Evolutionary conservation across 1,284 basidiomycete genomes (phyloP).

Genomic region (Gomphus bonarii): DNA sequence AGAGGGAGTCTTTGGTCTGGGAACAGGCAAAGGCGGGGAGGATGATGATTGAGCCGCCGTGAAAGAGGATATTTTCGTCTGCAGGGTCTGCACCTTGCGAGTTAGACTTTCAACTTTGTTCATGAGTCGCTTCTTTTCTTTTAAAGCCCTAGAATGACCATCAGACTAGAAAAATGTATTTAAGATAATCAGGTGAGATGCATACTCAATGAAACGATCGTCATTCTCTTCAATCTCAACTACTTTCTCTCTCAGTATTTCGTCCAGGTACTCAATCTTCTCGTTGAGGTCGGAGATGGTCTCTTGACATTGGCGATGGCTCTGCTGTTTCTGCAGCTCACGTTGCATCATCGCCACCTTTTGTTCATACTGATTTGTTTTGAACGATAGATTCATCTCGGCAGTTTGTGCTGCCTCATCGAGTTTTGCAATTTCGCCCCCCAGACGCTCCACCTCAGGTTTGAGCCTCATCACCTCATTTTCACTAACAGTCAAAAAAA

Average conservation of each 20-base stretch:
- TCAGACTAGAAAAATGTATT: background rate
- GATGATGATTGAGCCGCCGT: slow-evolving; percentile 21
- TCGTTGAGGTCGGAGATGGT: slow-evolving; percentile 52
- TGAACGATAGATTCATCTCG: slow-evolving; percentile 53
- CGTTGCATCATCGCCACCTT: slow-evolving; percentile 43
- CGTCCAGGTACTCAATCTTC: slow-evolving; percentile 63
- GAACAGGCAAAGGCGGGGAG: background rate
- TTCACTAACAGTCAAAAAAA: slow-evolving; percentile 30
- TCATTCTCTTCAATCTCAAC: slow-evolving; percentile 76
- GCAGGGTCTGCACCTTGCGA: slow-evolving; percentile 59
- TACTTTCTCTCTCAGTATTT: slow-evolving; percentile 53
- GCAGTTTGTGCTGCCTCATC: slow-evolving; percentile 50
- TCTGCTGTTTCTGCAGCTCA: slow-evolving; percentile 43
- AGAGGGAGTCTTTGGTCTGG: background rate
- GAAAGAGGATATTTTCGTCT: slow-evolving; percentile 41
- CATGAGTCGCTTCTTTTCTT: slow-evolving; percentile 66
- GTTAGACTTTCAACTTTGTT: slow-evolving; percentile 57
- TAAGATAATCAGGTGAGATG: slow-evolving; percentile 15
- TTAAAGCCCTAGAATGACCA: slow-evolving; percentile 42
- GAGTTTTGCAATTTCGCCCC: slow-evolving; percentile 33
- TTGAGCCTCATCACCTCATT: slow-evolving; percentile 31
- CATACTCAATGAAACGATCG: slow-evolving; percentile 67
- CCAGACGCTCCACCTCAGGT: slow-evolving; percentile 36
- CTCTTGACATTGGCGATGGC: slow-evolving; percentile 42
- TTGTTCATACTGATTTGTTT: slow-evolving; percentile 52